Conservation (phyloP, 176 grass and related monocot genomes). For the Aegilops umbellulata region DNA sequence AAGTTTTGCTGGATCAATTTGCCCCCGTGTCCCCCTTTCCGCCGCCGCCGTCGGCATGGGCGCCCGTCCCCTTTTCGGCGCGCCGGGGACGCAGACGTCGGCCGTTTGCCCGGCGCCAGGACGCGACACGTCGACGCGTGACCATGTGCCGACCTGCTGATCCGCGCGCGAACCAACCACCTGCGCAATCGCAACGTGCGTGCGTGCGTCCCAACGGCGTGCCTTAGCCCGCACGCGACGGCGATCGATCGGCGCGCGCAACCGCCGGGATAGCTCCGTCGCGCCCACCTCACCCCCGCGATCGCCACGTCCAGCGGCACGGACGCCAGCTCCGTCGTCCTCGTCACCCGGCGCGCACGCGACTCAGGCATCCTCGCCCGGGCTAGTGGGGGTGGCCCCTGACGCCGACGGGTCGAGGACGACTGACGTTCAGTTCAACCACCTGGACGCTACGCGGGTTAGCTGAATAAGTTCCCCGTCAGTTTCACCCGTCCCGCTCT, state of each 20-base stretch:
- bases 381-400: neutral
- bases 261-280: slow-evolving; percentile 22
- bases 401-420: neutral
- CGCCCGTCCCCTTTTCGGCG: neutral
- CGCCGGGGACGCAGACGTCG: neutral
- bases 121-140: neutral
- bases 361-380: neutral
- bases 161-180: neutral
- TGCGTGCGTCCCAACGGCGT: neutral
- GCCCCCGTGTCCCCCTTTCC: neutral
- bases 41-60: neutral
- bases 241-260: neutral
- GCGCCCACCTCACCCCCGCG: slow-evolving; percentile 13
- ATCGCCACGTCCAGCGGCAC: slow-evolving; percentile 19
- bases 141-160: neutral
- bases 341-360: slow-evolving; percentile 2
- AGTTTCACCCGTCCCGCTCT: neutral
- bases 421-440: neutral
- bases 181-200: neutral
- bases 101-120: neutral
- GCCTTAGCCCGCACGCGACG: slow-evolving; percentile 26
- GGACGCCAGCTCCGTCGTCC: neutral
- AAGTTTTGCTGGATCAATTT: neutral
- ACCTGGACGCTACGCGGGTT: neutral
- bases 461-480: slow-evolving; percentile 4